A percentile compares a stretch with the other conserved stretches of the same genome.
phyloP scores from a whole-genome alignment of 305 asterid species.

The Stenogyne calaminthoides region DNA sequence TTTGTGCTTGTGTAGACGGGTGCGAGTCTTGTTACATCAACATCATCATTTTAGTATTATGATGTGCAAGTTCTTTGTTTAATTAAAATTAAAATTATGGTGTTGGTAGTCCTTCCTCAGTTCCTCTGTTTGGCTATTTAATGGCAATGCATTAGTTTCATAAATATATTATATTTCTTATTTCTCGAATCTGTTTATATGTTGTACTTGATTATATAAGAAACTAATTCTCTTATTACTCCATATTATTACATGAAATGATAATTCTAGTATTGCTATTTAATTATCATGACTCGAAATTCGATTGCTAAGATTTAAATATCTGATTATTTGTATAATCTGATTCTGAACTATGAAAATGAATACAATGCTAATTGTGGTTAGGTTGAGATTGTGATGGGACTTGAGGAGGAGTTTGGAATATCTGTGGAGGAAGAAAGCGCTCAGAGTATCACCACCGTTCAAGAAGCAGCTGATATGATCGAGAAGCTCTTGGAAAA shows the following conservation, averaged over 20 bases:
- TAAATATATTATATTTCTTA: too few species aligned
- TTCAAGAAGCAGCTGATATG: constrained; percentile 94
- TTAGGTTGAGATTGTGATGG: constrained; percentile 99
- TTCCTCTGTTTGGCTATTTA: neutral
- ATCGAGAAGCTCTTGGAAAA: constrained; percentile 73
- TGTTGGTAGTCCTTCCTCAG: neutral
- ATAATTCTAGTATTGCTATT: neutral
- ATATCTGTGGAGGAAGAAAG: constrained; percentile 93
- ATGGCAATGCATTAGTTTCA: neutral
- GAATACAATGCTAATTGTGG: neutral
- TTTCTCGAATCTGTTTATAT: too few species aligned
- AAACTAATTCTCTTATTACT: neutral
- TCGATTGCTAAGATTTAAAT: neutral
- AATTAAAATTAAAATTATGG: neutral
- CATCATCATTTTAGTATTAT: neutral
- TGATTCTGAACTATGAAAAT: neutral
- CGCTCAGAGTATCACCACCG: constrained; percentile 82
- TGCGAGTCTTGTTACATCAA: neutral
- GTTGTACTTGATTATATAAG: neutral
- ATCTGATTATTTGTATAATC: neutral
- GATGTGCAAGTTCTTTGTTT: neutral
- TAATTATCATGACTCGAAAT: neutral
- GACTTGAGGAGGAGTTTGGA: constrained; percentile 95
- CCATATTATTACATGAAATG: neutral
- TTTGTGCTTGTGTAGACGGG: neutral